phyloP scores from a whole-genome alignment of 2,329 filamentous ascomycete genomes.

The Colletotrichum sp. region DNA sequence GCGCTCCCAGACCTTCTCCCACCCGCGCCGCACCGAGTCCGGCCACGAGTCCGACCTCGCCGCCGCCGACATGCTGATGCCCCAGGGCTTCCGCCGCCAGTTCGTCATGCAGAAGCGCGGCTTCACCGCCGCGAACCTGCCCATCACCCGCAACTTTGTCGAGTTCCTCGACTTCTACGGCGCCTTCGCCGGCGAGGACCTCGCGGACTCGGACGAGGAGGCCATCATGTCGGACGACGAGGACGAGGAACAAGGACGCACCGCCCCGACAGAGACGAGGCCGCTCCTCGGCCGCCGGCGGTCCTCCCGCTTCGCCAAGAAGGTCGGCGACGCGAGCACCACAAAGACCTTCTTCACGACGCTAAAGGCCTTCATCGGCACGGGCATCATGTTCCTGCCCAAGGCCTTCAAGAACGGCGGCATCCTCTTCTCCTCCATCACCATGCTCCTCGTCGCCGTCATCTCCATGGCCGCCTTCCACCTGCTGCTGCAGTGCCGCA shows the following conservation, averaged over 20 bases:
- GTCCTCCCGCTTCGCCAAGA: conserved; percentile 46
- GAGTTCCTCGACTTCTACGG: conserved; percentile 80
- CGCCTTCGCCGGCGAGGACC: conserved; percentile 77
- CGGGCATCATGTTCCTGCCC: conserved; percentile 82
- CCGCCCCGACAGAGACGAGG: conserved; percentile 52
- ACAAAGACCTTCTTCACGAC: conserved; percentile 79
- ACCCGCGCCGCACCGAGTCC: conserved; percentile 36
- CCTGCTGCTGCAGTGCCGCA: conserved; percentile 71
- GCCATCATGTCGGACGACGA: conserved; percentile 51
- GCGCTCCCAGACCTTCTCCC: conserved; percentile 72
- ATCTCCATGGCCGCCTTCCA: conserved; percentile 76
- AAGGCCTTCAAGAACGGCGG: conserved; percentile 82
- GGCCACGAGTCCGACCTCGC: conserved; percentile 22
- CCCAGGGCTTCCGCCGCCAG: conserved; percentile 49
- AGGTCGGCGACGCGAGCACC: conserved; percentile 67
- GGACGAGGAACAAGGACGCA: conserved; percentile 43
- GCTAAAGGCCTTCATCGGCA: conserved; percentile 80
- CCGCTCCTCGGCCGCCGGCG: conserved; percentile 65
- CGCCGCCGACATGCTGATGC: conserved; percentile 20
- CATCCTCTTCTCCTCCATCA: conserved; percentile 75
- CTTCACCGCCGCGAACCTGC: conserved; percentile 32
- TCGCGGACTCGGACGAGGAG: conserved; percentile 65
- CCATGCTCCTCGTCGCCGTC: conserved; percentile 67
- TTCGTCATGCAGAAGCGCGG: conserved; percentile 43
- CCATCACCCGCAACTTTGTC: conserved; percentile 73